Base-by-base conservation (phyloP, 352 stramenopile genomes). In the Phytopythium kandeliae region DNA sequence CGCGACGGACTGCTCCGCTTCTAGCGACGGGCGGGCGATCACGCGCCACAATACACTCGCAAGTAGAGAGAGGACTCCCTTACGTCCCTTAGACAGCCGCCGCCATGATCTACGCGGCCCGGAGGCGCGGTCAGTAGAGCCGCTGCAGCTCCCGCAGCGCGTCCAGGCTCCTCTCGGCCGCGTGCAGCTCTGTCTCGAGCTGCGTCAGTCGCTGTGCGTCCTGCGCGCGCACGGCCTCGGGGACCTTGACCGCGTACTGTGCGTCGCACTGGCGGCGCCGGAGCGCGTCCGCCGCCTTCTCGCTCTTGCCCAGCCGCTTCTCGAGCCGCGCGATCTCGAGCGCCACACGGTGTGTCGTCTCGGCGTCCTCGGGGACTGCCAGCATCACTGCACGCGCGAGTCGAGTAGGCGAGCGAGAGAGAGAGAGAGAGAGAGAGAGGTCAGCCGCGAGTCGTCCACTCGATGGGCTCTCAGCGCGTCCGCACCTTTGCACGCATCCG, bases 211-310 rank as follows among this genome's bases (percentile, higher is more conserved):
- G 78, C 40, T 74, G 71, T 13, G 59, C 53, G 34, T 89, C 77
- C 59, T 92, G 81, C 28, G 64, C 50, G 54, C 81, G 78, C 26
- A 92, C 67, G 9, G 60, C 37, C 24, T 88, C 73, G 0, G 84
- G 84, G 17, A 95, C 84, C 41, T 89, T 90, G 19, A 26, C 41
- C 0, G 53, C 22, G 52, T 95, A 95, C 12, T 83, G 69, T 3
- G 67, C 47, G 22, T 73, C 67, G 1, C 62, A 31, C 30, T 74
- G 67, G 33, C 80, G 81, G 3, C 60, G 49, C 15, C 64, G 22
- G 1, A 92, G 69, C 15, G 57, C 65, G 22, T 85, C 56, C 12
- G 77, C 44, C 2, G 79, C 67, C 9, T 74, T 68, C 12, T 65
- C 33, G 51, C 69, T 79, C 58, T 95, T 95, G 3, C 25, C 43